Evolutionary conservation across 2,329 filamentous ascomycete species (phyloP).

Genomic region (Cordyceps cateniannulata): DNA sequence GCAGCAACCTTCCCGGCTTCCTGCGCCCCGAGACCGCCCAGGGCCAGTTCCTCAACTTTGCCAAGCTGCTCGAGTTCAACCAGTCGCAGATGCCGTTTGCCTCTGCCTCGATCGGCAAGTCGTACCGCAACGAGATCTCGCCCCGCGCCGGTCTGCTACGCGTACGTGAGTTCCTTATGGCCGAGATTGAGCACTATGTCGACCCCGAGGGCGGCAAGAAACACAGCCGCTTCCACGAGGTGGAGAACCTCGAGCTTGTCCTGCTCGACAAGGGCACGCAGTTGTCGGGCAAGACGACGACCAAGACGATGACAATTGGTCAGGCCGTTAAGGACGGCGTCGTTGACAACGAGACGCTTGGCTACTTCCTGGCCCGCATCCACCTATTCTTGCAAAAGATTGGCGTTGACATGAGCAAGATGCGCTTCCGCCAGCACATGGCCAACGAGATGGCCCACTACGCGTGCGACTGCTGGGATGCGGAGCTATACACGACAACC

Average conservation of each 20-base stretch:
- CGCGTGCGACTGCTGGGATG: slow-evolving; percentile 96
- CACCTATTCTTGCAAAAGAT: slow-evolving; percentile 84
- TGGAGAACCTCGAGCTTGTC: slow-evolving; percentile 75
- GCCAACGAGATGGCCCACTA: slow-evolving; percentile 75
- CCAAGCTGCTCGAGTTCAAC: slow-evolving; percentile 94
- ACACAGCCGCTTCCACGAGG: slow-evolving; percentile 78
- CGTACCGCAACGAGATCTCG: slow-evolving; percentile 97
- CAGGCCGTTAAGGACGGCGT: slow-evolving; percentile 75
- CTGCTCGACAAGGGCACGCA: slow-evolving; percentile 83
- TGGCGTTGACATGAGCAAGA: slow-evolving; percentile 78
- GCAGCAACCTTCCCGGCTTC: slow-evolving; percentile 78
- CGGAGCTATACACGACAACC: slow-evolving; percentile 82
- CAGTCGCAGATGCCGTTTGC: slow-evolving; percentile 94
- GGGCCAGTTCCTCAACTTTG: slow-evolving; percentile 96
- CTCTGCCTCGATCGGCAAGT: slow-evolving; percentile 94
- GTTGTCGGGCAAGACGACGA: slow-evolving; percentile 73
- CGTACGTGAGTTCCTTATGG: slow-evolving; percentile 97
- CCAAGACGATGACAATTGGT: slow-evolving; percentile 69
- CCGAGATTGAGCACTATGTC: slow-evolving; percentile 97
- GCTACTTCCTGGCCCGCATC: slow-evolving; percentile 94
- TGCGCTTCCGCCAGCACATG: slow-evolving; percentile 98
- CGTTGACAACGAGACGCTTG: slow-evolving; percentile 95
- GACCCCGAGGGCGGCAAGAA: slow-evolving; percentile 94
- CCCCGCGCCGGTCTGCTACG: slow-evolving; percentile 84
- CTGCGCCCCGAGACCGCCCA: slow-evolving; percentile 93